Evolutionary conservation across 2,329 filamentous ascomycete genomes (phyloP), one percentile per base, ranked within the genome.

Genomic region (Chalara sp.): DNA sequence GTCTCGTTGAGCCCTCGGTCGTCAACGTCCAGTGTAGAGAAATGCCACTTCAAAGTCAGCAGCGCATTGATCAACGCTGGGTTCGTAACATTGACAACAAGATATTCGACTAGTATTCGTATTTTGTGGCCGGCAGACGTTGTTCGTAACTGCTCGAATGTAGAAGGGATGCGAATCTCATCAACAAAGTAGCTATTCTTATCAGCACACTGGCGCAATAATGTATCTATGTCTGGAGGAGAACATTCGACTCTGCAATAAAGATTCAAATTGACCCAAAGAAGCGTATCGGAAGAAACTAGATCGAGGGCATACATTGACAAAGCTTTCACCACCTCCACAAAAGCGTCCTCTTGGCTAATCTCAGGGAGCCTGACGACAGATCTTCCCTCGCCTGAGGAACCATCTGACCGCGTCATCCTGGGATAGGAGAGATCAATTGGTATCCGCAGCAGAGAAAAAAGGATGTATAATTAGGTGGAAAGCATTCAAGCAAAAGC

Each of bases 11-110:
- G 69, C 4, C 82, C 81, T 53, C 80, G 79, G 52, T 86, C 75
- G 44, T 76, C 75, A 32, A 67, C 73, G 55, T 86, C 84, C 33
- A 76, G 71, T 10, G 79, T 76, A 29, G 78, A 72, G 54, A 85
- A 92, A 62, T 91, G 86, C 74, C 84, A 88, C 63, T 86, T 87
- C 32, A 90, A 72, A 66, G 71, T 89, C 84, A 91, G 70, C 32
- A 91, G 70, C 46, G 86, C 85, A 61, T 85, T 86, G 43, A 90
- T 83, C 49, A 88, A 79, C 53, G 79, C 80, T 5, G 79, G 81
- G 63, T 90, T 86, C 51, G 80, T 81, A 60, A 84, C 83, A 21
- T 76, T 76, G 28, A 74, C 65, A 48, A 75, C 76, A 32, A 91
- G 73, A 63, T 89, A 79, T 40, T 81, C 76, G 45, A 87, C 81